Conservation (phyloP, 495 filamentous ascomycete species). For the Aspergillus carlsbadensis region DNA sequence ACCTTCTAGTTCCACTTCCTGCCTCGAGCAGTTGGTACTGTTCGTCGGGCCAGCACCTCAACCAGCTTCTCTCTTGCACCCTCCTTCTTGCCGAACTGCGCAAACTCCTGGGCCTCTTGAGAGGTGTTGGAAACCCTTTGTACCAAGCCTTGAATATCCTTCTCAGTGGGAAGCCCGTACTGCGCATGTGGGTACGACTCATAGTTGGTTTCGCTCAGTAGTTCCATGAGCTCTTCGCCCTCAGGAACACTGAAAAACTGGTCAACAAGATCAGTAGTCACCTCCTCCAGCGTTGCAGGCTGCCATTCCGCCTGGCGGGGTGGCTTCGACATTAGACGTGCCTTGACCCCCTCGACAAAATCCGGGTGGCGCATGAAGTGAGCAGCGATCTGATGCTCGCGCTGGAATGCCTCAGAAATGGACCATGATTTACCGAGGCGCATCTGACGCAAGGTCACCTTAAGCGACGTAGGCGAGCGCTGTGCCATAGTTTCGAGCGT, state of each 20-base stretch:
- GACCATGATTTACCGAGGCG: slow-evolving; percentile 69
- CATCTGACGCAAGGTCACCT: slow-evolving; percentile 79
- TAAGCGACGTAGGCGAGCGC: slow-evolving; percentile 80
- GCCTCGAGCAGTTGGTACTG: slow-evolving; percentile 22
- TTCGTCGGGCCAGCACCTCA: slow-evolving; percentile 34
- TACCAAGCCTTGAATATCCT: slow-evolving; percentile 49
- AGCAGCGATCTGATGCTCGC: slow-evolving; percentile 74
- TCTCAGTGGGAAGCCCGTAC: slow-evolving; percentile 72
- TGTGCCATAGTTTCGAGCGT: slow-evolving; percentile 67
- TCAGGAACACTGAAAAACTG: slow-evolving; percentile 57
- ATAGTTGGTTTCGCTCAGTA: slow-evolving; percentile 58
- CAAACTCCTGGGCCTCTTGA: not conserved
- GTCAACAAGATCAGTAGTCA: slow-evolving; percentile 51
- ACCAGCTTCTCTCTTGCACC: slow-evolving; percentile 43
- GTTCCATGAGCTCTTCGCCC: slow-evolving; percentile 42
- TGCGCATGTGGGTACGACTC: slow-evolving; percentile 63
- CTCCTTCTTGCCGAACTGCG: slow-evolving; percentile 35
- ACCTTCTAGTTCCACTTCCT: slow-evolving; percentile 27
- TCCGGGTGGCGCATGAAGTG: slow-evolving; percentile 86
- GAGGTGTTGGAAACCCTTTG: no score
- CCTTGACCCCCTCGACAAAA: slow-evolving; percentile 82
- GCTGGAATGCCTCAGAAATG: slow-evolving; percentile 78
- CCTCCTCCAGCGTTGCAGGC: slow-evolving; percentile 64
- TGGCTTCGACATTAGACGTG: slow-evolving; percentile 68
- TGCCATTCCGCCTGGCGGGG: slow-evolving; percentile 63